Conservation (phyloP, 139 green algal species). For the Zygnema circumcarinatum region DNA sequence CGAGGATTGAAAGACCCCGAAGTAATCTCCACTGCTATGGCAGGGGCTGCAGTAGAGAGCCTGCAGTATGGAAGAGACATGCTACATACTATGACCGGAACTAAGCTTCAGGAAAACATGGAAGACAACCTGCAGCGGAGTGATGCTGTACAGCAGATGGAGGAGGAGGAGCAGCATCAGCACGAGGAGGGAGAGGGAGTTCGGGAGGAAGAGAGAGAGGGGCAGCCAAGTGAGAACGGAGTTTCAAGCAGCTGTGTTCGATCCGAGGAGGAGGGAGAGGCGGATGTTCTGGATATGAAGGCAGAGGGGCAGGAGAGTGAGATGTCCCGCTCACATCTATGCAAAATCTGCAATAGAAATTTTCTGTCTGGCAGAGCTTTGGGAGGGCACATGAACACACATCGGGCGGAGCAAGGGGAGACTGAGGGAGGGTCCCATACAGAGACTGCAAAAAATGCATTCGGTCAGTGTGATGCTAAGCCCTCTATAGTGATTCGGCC, state of each 20-base stretch:
- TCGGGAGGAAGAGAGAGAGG: neutral
- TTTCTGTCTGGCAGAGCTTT: constrained; percentile 21
- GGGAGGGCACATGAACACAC: constrained; percentile 20
- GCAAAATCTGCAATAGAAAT: constrained; percentile 11
- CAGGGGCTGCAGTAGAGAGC: too few species aligned
- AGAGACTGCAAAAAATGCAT: too few species aligned
- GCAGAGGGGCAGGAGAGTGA: neutral
- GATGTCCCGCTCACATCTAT: neutral
- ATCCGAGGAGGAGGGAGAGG: neutral
- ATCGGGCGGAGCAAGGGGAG: neutral
- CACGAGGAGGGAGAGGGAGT: neutral
- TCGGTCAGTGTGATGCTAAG: neutral
- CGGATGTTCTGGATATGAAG: neutral
- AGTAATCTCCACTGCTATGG: too few species aligned
- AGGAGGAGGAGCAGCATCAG: too few species aligned
- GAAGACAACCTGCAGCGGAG: too few species aligned
- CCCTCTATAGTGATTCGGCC: neutral
- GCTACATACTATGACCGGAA: too few species aligned
- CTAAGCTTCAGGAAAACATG: too few species aligned
- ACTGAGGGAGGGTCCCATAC: too few species aligned
- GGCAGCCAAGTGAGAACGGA: neutral
- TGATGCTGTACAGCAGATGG: too few species aligned
- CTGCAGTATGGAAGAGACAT: too few species aligned
- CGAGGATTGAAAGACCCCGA: too few species aligned
- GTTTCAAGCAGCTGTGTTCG: neutral